These are phyloP conservation scores for Ogataea polymorpha DNA, from an alignment of 805 yeast genomes.

Conservation along the genomic window DNA sequence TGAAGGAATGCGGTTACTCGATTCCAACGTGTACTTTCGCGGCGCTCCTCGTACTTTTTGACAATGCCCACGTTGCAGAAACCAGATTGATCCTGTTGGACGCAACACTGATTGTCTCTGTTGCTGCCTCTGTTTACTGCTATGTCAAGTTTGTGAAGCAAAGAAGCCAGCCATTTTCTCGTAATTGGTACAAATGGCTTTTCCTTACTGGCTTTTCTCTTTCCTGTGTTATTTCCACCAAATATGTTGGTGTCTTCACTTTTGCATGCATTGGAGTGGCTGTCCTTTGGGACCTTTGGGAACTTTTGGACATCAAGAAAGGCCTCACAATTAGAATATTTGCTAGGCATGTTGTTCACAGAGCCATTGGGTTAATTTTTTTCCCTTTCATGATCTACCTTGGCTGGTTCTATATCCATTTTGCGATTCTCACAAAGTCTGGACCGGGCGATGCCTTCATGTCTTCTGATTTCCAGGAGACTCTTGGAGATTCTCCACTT, in stretches of 20 bases:
- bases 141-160: constrained; percentile 77
- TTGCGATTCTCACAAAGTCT: constrained; percentile 72
- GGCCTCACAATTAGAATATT: constrained; percentile 60
- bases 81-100: constrained; percentile 89
- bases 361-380: constrained; percentile 67
- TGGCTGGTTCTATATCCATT: constrained; percentile 91
- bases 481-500: constrained; percentile 77
- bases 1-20: constrained; percentile 81
- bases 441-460: constrained; percentile 96
- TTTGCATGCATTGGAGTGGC: constrained; percentile 85
- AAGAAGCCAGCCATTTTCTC: constrained; percentile 62
- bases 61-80: constrained; percentile 87
- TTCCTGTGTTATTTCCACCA: constrained; percentile 91
- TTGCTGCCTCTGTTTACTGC: constrained; percentile 74
- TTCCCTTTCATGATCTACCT: constrained; percentile 80
- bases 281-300: constrained; percentile 85
- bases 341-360: constrained; percentile 67
- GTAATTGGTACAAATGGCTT: constrained; percentile 87
- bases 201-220: constrained; percentile 77
- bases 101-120: constrained; percentile 80
- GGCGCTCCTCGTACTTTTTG: constrained; percentile 71
- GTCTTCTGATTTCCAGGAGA: constrained; percentile 94
- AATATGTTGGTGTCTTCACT: constrained; percentile 94
- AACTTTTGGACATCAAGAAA: constrained; percentile 64
- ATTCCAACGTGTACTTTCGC: constrained; percentile 78